Conservation (phyloP, 2,329 filamentous ascomycete genomes). For the Microascus cirrosus region DNA sequence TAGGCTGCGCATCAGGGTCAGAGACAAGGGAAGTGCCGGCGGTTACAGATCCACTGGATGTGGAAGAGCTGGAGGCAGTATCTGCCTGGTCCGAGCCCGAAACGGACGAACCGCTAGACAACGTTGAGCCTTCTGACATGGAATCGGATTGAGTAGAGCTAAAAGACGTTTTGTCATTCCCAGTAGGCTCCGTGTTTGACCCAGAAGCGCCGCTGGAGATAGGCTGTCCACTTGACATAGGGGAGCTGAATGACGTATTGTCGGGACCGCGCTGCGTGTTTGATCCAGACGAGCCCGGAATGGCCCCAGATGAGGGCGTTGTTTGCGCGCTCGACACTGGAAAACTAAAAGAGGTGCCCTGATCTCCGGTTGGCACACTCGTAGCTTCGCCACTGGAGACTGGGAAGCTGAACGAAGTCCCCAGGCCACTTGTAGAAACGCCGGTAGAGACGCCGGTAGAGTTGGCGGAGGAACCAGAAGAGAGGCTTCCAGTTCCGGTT, state of each 20-base stretch:
- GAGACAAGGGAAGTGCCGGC: background rate
- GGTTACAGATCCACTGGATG: background rate
- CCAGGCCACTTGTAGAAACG: background rate
- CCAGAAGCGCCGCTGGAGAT: background rate
- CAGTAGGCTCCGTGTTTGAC: background rate
- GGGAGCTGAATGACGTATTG: background rate
- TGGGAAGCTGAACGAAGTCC: background rate
- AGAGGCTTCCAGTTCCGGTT: background rate
- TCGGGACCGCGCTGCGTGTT: background rate
- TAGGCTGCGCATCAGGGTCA: background rate
- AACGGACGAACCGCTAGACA: no score
- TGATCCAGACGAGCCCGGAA: background rate
- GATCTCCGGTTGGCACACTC: background rate
- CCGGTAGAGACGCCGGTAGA: background rate
- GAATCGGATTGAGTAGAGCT: background rate
- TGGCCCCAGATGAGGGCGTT: background rate
- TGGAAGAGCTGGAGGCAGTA: background rate
- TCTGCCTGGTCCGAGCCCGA: no score
- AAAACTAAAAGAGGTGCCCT: background rate
- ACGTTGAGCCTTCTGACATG: background rate
- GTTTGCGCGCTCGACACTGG: background rate
- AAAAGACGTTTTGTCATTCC: background rate
- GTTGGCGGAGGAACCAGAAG: background rate
- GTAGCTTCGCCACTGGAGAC: background rate
- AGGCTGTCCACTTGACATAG: background rate